Evolutionary conservation across 2,329 filamentous ascomycete genomes (phyloP).

Genomic region (Paracorniculantispora psalliotae): DNA sequence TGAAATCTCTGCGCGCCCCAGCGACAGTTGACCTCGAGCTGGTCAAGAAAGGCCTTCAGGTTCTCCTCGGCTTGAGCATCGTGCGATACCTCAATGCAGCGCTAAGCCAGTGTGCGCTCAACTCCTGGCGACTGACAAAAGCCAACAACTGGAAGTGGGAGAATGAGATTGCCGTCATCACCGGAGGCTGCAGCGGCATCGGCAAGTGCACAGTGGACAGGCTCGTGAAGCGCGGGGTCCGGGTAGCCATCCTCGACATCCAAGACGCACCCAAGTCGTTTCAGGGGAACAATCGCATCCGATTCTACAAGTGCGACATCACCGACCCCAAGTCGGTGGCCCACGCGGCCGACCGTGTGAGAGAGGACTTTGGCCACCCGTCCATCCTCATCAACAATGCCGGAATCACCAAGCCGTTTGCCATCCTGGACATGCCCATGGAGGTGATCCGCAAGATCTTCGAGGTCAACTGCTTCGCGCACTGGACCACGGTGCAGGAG

Average conservation of each 20-base stretch:
- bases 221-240: slow-evolving; percentile 41
- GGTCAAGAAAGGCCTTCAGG: not conserved
- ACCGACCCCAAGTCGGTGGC: slow-evolving; percentile 40
- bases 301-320: slow-evolving; percentile 35
- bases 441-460: slow-evolving; percentile 58
- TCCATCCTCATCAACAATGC: slow-evolving; percentile 70
- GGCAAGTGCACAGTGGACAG: slow-evolving; percentile 31
- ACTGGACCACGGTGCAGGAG: slow-evolving; percentile 59
- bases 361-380: slow-evolving; percentile 50
- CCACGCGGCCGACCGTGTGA: slow-evolving; percentile 34
- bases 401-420: slow-evolving; percentile 54
- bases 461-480: slow-evolving; percentile 61
- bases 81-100: not conserved
- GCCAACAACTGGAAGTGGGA: slow-evolving; percentile 31
- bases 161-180: slow-evolving; percentile 39
- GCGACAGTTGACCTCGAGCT: not conserved
- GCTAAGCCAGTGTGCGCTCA: slow-evolving; percentile 11
- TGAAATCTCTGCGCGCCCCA: not conserved
- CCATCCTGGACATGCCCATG: slow-evolving; percentile 53
- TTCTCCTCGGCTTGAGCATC: not conserved
- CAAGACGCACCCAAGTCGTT: slow-evolving; percentile 24
- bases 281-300: slow-evolving; percentile 19
- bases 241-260: slow-evolving; percentile 66
- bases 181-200: slow-evolving; percentile 40
- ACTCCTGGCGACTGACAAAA: slow-evolving; percentile 24